phyloP scores from a whole-genome alignment of 306 rosid species.

The Oxytropis ochrocephala region DNA sequence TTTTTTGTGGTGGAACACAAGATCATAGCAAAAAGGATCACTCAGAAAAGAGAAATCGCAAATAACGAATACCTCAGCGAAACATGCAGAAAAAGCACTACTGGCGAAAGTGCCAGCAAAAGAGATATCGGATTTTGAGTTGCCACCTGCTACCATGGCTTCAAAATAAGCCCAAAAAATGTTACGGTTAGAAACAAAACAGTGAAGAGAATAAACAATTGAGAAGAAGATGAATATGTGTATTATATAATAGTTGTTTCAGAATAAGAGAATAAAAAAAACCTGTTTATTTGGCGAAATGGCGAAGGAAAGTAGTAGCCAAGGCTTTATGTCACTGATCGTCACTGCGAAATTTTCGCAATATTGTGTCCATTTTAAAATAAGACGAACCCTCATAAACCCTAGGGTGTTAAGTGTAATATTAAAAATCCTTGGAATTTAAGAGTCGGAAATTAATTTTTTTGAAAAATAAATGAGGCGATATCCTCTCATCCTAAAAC shows the following conservation, averaged over 20 bases:
- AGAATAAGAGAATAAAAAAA: not conserved
- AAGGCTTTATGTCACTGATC: not conserved
- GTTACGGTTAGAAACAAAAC: not conserved
- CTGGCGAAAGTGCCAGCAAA: conserved; percentile 59
- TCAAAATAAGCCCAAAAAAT: not conserved
- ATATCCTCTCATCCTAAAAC: too few species aligned
- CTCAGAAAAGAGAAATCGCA: not conserved
- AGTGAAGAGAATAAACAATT: not conserved
- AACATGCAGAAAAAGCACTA: conserved; percentile 74
- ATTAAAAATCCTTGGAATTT: too few species aligned
- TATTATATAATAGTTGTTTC: not conserved
- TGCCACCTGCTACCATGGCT: conserved; percentile 57
- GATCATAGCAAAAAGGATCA: conserved; percentile 1
- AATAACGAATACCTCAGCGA: conserved; percentile 53
- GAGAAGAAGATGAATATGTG: not conserved
- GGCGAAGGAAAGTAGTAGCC: not conserved
- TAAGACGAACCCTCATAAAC: too few species aligned
- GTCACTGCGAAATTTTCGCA: not conserved
- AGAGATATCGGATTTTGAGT: conserved; percentile 57
- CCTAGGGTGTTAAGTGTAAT: too few species aligned
- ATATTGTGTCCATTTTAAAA: not conserved
- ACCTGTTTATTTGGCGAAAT: not conserved
- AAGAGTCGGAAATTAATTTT: too few species aligned
- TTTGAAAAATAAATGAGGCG: too few species aligned
- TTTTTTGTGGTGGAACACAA: not conserved